These are phyloP conservation scores for Capsella bursapastoris DNA, from an alignment of 345 rosid genomes.

Conservation along the genomic window DNA sequence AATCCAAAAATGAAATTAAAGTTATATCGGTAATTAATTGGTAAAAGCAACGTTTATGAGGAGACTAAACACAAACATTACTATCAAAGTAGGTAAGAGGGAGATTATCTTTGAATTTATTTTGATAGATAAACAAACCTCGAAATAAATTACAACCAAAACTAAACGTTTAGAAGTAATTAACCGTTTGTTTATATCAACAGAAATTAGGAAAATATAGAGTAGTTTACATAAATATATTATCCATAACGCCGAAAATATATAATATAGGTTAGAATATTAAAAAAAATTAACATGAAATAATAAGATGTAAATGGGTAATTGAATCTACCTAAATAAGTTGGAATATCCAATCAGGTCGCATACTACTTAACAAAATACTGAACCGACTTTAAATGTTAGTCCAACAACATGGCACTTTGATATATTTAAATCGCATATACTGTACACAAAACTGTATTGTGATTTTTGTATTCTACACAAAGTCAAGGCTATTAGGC, in stretches of 20 bases:
- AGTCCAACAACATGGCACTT: slow-evolving; percentile 33
- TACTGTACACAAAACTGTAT: background rate
- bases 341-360: slow-evolving; percentile 22
- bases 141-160: background rate
- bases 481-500: background rate
- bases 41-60: slow-evolving; percentile 18
- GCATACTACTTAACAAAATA: slow-evolving; percentile 5
- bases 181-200: slow-evolving; percentile 22
- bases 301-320: slow-evolving; percentile 4
- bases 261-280: too few relatives aligned
- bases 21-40: slow-evolving; percentile 23
- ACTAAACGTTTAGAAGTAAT: background rate
- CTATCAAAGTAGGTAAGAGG: slow-evolving; percentile 32
- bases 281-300: too few relatives aligned
- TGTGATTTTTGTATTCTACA: background rate
- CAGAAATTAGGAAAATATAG: background rate
- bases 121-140: slow-evolving; percentile 14
- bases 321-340: background rate
- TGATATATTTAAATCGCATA: background rate
- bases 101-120: slow-evolving; percentile 18
- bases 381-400: slow-evolving; percentile 23
- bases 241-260: background rate
- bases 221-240: background rate
- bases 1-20: background rate
- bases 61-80: slow-evolving; percentile 32